Evolutionary conservation across 23 red algal genomes (phyloP), one percentile per base, ranked within the genome.

Genomic region (Cyanidioschyzon merolae): DNA sequence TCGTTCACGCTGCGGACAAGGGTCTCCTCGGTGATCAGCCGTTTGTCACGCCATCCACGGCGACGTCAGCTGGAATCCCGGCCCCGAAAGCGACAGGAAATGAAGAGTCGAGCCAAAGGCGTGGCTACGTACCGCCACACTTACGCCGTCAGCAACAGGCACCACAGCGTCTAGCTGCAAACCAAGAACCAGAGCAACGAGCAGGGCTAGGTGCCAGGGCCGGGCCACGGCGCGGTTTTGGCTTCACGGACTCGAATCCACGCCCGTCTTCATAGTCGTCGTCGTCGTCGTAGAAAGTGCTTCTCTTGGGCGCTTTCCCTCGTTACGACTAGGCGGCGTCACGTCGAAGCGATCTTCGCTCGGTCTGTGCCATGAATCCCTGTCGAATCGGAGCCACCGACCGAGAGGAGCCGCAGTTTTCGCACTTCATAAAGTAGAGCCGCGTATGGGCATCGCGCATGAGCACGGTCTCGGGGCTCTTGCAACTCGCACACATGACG

Each of bases 401-500:
- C 34, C 94, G 85, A 34, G 83, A 80, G 3, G 94, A 88, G 26
- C 94, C 94, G 68, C 94, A 98, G 76, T 88, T 91, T 75, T 98
- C 88, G 76, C 94, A 98, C 34, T 86, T 87, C 58, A 98, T 63
- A 57, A 98, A 98, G 59, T 98, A 98, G 57, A 98, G 67, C 30
- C 94, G 88, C 30, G 94, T 90, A 77, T 92, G 90, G 51, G 94
- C 94, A 38, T 98, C 94, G 38, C 94, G 75, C 88, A 98, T 98
- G 21, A 98, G 76, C 40, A 88, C 89, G 1, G 94, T 92, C 58
- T 98, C 84, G 54, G 94, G 88, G 27, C 85, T 90, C 58, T 67
- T 76, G 82, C 94, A 98, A 31, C 82, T 87, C 29, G 75, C 78
- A 71, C 92, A 96, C 34, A 91, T 85, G 1, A 96, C 92, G 59